Percentiles rank a stretch among this genome's conserved stretches.
phyloP scores from a whole-genome alignment of 345 rosid genomes.

The Cardamine resedifolia region DNA sequence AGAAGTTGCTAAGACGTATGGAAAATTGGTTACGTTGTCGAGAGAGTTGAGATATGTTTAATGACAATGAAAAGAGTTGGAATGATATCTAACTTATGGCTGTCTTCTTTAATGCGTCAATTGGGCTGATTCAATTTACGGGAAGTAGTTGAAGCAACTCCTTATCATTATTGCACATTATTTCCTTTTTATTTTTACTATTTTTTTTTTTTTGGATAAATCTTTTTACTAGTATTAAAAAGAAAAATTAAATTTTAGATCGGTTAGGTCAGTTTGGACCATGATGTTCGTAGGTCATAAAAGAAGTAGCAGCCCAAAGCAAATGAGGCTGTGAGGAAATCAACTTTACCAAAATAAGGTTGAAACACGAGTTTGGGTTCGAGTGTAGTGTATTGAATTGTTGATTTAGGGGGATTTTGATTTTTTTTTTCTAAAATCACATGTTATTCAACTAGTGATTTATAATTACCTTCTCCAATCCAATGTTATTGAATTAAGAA shows the following conservation, averaged over 20 bases:
- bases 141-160: conserved; percentile 31
- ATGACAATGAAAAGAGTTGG: conserved; percentile 1
- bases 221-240: background rate
- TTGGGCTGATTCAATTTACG: conserved; percentile 24
- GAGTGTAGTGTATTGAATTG: too few species aligned
- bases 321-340: background rate
- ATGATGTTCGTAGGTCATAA: conserved; percentile 6
- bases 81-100: conserved; percentile 22
- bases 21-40: conserved; percentile 3
- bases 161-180: conserved; percentile 22
- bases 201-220: background rate
- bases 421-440: too few species aligned
- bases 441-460: too few species aligned
- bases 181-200: too few species aligned
- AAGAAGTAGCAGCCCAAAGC: background rate
- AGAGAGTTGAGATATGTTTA: conserved; percentile 3
- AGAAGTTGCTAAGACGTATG: conserved; percentile 9
- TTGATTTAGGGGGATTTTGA: too few species aligned
- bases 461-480: too few species aligned
- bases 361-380: background rate
- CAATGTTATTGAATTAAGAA: too few species aligned
- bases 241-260: background rate
- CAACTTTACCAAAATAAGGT: background rate
- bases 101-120: conserved; percentile 35
- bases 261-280: background rate